A percentile compares a stretch with the other conserved stretches of the same genome.
Conservation (phyloP, 805 yeast genomes). For the Cyberlindnera mrakii region DNA sequence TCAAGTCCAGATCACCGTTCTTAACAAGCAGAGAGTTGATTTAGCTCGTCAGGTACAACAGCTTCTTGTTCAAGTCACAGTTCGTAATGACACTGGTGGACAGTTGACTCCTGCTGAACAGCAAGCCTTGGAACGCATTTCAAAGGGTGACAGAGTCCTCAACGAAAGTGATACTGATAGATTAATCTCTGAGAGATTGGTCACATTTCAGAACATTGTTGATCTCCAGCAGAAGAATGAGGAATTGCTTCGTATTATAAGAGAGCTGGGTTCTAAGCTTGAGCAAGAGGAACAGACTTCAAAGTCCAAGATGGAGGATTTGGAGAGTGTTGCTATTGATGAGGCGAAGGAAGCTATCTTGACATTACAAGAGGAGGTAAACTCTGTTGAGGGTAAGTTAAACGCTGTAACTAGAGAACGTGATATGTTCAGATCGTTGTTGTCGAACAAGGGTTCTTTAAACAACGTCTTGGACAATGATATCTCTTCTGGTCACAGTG, state of each 20-base stretch:
- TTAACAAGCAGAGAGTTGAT: slow-evolving; percentile 59
- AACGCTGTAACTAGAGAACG: slow-evolving; percentile 57
- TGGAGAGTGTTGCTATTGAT: slow-evolving; percentile 43
- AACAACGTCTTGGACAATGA: slow-evolving; percentile 16
- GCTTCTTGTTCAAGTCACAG: slow-evolving; percentile 58
- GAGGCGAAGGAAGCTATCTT: slow-evolving; percentile 68
- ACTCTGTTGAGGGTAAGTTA: slow-evolving; percentile 43
- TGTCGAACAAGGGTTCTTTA: slow-evolving; percentile 16
- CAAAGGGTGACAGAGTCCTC: slow-evolving; percentile 25
- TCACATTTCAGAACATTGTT: slow-evolving; percentile 57
- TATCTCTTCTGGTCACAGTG: slow-evolving; percentile 2
- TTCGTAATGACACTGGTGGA: slow-evolving; percentile 47
- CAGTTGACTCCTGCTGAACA: slow-evolving; percentile 64
- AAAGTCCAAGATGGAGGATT: slow-evolving; percentile 28
- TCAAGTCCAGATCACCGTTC: slow-evolving; percentile 31
- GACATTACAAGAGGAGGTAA: slow-evolving; percentile 54
- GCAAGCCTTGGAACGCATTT: slow-evolving; percentile 51
- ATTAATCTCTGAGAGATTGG: slow-evolving; percentile 67
- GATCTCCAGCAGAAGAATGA: slow-evolving; percentile 73
- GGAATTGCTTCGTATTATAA: slow-evolving; percentile 59
- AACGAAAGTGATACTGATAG: slow-evolving; percentile 61
- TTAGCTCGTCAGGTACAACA: slow-evolving; percentile 78
- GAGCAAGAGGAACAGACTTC: slow-evolving; percentile 51
- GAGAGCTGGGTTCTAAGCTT: slow-evolving; percentile 66
- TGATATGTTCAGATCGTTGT: slow-evolving; percentile 49